Percentiles rank a stretch among this genome's conserved stretches.
phyloP scores from a whole-genome alignment of 2,329 filamentous ascomycete genomes.

The Penicillium crustosum region DNA sequence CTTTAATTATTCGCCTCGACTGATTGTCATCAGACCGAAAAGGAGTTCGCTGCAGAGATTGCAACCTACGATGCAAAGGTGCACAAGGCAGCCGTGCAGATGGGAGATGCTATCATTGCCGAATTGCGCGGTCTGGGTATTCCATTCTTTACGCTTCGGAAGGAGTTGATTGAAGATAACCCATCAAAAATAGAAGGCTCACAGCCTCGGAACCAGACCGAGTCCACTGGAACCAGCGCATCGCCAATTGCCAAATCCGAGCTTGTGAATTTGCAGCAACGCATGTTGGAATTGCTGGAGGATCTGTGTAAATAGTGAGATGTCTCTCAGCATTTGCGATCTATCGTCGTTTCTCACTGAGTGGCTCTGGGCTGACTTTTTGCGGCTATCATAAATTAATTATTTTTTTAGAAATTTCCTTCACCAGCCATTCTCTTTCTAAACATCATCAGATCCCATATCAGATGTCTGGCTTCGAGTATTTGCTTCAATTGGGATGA shows the following conservation, averaged over 20 bases:
- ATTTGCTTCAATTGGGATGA: background rate
- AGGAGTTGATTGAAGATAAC: constrained; percentile 41
- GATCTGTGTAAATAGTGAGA: constrained; percentile 49
- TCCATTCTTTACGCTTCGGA: constrained; percentile 59
- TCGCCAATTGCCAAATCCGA: constrained; percentile 43
- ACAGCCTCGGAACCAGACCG: background rate
- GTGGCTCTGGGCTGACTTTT: background rate
- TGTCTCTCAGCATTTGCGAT: background rate
- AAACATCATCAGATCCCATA: background rate
- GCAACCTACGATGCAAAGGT: constrained; percentile 62
- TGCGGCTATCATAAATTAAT: background rate
- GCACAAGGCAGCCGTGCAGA: constrained; percentile 57
- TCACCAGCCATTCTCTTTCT: background rate
- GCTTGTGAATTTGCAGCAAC: constrained; percentile 46
- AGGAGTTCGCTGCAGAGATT: constrained; percentile 57
- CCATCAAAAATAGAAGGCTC: background rate
- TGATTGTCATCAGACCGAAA: constrained; percentile 36
- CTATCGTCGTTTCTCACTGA: background rate
- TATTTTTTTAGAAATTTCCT: background rate
- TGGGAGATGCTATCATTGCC: constrained; percentile 58
- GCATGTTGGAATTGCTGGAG: constrained; percentile 52
- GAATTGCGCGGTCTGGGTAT: constrained; percentile 59
- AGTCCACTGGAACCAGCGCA: background rate
- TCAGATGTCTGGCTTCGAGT: background rate
- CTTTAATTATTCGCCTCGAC: background rate